phyloP scores from a whole-genome alignment of 768 basidiomycete species.

The Leucocoprinus leucothites region DNA sequence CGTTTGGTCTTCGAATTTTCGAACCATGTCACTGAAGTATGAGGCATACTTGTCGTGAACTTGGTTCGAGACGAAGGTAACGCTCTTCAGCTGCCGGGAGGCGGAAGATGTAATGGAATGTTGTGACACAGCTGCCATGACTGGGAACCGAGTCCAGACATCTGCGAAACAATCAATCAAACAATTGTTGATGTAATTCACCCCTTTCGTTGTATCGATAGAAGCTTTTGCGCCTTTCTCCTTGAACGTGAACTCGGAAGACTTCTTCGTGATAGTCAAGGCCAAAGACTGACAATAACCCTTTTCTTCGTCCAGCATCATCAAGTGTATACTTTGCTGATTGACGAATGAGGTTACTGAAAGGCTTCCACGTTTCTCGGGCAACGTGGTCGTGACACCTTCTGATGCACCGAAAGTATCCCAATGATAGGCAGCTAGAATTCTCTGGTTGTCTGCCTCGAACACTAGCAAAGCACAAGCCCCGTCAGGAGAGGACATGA shows the following conservation, averaged over 20 bases:
- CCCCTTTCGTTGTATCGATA: conserved; percentile 15
- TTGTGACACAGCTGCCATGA: conserved; percentile 47
- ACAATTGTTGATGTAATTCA: conserved; percentile 37
- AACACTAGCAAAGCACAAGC: conserved; percentile 44
- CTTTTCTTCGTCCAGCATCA: conserved; percentile 32
- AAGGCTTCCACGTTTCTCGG: conserved; percentile 20
- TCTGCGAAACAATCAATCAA: conserved; percentile 53
- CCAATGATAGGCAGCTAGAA: conserved; percentile 42
- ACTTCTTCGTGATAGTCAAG: conserved; percentile 51
- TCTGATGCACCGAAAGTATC: conserved; percentile 49
- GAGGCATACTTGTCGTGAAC: conserved; percentile 25
- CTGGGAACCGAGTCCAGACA: conserved; percentile 61
- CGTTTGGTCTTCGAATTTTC: conserved; percentile 43
- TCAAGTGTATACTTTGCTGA: conserved; percentile 38
- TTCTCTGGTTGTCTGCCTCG: conserved; percentile 12
- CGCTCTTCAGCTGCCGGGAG: conserved; percentile 27
- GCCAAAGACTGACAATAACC: conserved; percentile 37
- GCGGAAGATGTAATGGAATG: conserved; percentile 32
- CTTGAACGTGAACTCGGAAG: conserved; percentile 55
- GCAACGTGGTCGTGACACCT: conserved; percentile 38
- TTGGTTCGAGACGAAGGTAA: conserved; percentile 42
- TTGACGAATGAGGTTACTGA: conserved; percentile 43
- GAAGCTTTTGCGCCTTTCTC: conserved; percentile 29
- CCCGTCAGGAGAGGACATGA: conserved; percentile 51
- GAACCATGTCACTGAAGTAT: conserved; percentile 45